These are phyloP conservation scores for Phytophthora colocasiae DNA, from an alignment of 352 stramenopile genomes.

Conservation along the genomic window DNA sequence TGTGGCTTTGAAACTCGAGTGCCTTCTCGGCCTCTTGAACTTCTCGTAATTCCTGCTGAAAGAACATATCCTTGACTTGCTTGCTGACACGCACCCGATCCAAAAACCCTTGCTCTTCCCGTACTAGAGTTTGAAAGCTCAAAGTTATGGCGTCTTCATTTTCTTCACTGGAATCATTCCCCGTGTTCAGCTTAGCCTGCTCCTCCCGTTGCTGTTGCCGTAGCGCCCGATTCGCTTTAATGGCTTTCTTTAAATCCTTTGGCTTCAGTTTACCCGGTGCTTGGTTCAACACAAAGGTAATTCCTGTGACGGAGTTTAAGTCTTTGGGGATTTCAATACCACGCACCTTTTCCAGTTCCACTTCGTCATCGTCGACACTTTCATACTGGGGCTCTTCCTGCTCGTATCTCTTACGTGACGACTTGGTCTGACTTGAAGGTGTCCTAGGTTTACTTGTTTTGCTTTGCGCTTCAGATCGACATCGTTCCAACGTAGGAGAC, in stretches of 20 bases:
- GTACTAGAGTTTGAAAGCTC: constrained; percentile 61
- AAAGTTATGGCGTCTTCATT: constrained; percentile 36
- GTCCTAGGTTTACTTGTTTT: constrained; percentile 13
- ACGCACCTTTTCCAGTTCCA: constrained; percentile 46
- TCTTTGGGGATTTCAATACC: constrained; percentile 73
- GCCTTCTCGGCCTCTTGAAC: constrained; percentile 77
- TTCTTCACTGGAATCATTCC: constrained; percentile 12
- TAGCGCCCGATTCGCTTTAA: constrained; percentile 78
- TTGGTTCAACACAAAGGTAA: constrained; percentile 91
- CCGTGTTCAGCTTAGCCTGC: constrained; percentile 50
- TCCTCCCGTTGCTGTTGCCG: constrained; percentile 71
- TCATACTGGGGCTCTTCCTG: constrained; percentile 16
- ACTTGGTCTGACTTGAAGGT: constrained; percentile 1
- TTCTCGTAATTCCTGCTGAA: constrained; percentile 83
- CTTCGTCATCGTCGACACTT: constrained; percentile 9
- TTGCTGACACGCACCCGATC: constrained; percentile 45
- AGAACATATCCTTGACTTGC: constrained; percentile 80
- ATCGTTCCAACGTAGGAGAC: constrained; percentile 7
- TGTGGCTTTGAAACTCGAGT: constrained; percentile 89
- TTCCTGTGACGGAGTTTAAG: constrained; percentile 63
- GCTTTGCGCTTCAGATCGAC: constrained; percentile 2
- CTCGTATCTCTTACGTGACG: constrained; percentile 11
- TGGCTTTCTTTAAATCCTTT: constrained; percentile 91
- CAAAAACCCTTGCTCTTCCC: constrained; percentile 55
- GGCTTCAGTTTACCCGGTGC: constrained; percentile 89